Base-by-base conservation (phyloP, 768 basidiomycete species). In the Tylopilus subfusipes region DNA sequence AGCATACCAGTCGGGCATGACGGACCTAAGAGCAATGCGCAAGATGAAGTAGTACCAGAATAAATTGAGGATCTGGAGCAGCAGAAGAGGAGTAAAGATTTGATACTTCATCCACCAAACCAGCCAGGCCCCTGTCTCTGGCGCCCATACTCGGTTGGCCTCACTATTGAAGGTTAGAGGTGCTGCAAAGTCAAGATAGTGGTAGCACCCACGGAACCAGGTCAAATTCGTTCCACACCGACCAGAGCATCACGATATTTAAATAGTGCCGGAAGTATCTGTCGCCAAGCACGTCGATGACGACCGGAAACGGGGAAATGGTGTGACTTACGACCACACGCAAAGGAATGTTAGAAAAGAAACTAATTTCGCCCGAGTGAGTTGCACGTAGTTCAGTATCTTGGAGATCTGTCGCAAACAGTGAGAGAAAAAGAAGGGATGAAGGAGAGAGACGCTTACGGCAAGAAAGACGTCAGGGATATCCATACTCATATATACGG, bases 401-500 rank as follows among this genome's bases (percentile, higher is more conserved):
- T 98, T 98, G 18, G 90, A 85, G 49, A 88, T 72, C 92, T 94
- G 55, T 49, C 13, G 39, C 31, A 12, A 53, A 14, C 22, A 39
- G 24, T 58, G 48, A 44, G 48, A 49, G 1, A 24, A 36, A 16
- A 31, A 0, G 39, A 42, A 29, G n/a, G 33, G 31, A 31, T 7
- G 18, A 14, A 43, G 8, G 3, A 24, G 33, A 18, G 22, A 40
- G 49, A 31, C 18, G 74, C 88, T 59, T 58, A 93, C 88, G 13
- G 91, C 93, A 13, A 99, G 77, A 71, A 88, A 90, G 31, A 83
- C 73, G 67, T 99, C 97, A 0, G 95, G 93, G 19, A 95, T 78
- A 74, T 99, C 97, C 97, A 98, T 98, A 68, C 93, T 97, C 73
- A 95, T 79, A 63, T 87, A 98, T 27, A 99, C 82, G 6, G 93